Evolutionary conservation across 192 early-diverging fungal genomes (phyloP).

Genomic region (Spinellus fusiger): DNA sequence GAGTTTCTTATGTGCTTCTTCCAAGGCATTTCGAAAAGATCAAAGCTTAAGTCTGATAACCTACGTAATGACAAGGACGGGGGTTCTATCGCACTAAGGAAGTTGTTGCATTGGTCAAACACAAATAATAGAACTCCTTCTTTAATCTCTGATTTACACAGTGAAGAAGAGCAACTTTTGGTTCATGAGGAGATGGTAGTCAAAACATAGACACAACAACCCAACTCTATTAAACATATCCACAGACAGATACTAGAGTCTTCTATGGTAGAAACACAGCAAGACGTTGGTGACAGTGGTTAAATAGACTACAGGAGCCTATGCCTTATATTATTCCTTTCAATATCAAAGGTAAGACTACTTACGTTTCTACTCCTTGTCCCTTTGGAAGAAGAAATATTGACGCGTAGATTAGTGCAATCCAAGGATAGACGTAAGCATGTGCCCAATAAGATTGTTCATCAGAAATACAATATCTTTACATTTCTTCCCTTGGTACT

Average conservation of each 20-base stretch:
- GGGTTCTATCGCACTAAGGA: not conserved
- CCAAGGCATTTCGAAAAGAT: no score
- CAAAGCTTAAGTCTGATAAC: no score
- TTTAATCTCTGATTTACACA: not conserved
- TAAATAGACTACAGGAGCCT: no score
- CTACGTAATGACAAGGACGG: no score
- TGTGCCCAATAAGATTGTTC: constrained; percentile 76
- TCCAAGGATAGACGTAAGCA: constrained; percentile 50
- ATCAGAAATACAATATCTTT: constrained; percentile 82
- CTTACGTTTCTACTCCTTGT: not conserved
- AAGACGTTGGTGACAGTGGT: no score
- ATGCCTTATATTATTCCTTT: no score
- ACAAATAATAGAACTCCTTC: not conserved
- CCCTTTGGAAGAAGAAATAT: not conserved
- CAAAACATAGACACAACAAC: no score
- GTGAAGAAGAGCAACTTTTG: not conserved
- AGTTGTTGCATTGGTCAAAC: not conserved
- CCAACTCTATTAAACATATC: no score
- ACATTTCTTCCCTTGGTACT: constrained; percentile 78
- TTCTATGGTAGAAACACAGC: not conserved
- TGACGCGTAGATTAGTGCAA: constrained; percentile 12
- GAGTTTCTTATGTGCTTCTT: no score
- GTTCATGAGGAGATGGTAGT: not conserved
- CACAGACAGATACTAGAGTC: not conserved
- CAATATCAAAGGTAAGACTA: no score